phyloP scores from a whole-genome alignment of 2,329 filamentous ascomycete species.

The Aspergillaceae sp. region DNA sequence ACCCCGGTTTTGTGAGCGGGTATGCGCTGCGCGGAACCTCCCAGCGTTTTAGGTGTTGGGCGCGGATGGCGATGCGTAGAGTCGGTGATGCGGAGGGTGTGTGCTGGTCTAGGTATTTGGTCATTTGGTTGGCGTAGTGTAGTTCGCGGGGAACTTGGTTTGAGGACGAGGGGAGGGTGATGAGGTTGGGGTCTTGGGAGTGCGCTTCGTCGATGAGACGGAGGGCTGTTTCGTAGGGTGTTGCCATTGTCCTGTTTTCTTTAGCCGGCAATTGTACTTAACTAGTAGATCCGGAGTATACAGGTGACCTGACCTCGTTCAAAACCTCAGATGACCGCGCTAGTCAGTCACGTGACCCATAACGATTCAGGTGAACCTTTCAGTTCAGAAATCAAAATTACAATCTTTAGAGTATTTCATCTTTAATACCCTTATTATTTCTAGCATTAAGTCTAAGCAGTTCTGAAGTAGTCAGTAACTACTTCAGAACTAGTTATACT shows the following conservation, averaged over 20 bases:
- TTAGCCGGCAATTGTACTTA: background rate
- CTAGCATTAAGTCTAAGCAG: too few species aligned
- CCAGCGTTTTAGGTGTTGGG: conserved; percentile 81
- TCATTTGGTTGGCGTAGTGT: conserved; percentile 75
- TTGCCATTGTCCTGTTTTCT: conserved; percentile 15
- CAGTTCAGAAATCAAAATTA: too few species aligned
- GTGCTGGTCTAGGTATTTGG: conserved; percentile 57
- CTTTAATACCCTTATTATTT: too few species aligned
- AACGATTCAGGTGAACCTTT: too few species aligned
- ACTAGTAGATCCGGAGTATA: too few species aligned
- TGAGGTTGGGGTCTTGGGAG: conserved; percentile 54
- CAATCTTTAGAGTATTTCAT: too few species aligned
- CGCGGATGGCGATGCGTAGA: conserved; percentile 67
- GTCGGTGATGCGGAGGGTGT: conserved; percentile 55
- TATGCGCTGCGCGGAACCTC: conserved; percentile 67
- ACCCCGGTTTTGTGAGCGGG: conserved; percentile 66
- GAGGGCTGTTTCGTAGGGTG: conserved; percentile 43
- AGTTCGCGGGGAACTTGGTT: conserved; percentile 62
- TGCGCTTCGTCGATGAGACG: conserved; percentile 66
- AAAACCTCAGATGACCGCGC: too few species aligned
- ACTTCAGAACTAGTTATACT: too few species aligned
- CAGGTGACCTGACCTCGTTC: too few species aligned
- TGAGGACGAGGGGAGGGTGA: conserved; percentile 42
- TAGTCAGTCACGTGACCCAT: too few species aligned
- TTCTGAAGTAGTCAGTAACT: too few species aligned